Evolutionary conservation across 306 rosid genomes (phyloP).

Genomic region (Sicyos edulis): DNA sequence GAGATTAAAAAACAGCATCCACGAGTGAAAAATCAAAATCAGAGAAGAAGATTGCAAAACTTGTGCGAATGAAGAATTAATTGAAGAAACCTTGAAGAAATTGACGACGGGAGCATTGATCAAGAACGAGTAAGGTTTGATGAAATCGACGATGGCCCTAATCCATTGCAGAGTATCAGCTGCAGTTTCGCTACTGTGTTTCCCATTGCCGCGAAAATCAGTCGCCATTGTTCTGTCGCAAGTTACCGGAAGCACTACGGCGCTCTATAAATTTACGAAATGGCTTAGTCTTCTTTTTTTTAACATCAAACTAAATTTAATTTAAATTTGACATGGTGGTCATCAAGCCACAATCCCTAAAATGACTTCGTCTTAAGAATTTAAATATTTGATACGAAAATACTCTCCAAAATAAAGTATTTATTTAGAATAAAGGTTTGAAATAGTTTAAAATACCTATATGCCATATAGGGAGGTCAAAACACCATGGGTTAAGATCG

Average conservation of each 20-base stretch:
- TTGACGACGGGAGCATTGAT: slow-evolving; percentile 66
- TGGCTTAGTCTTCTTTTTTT: too few relatives aligned
- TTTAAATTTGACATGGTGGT: too few relatives aligned
- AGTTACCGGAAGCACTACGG: neutral
- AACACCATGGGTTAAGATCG: too few relatives aligned
- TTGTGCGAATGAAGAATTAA: neutral
- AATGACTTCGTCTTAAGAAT: too few relatives aligned
- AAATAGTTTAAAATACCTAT: too few relatives aligned
- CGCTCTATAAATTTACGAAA: neutral
- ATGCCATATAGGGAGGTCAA: too few relatives aligned
- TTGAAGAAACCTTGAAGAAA: slow-evolving; percentile 65
- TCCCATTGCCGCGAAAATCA: slow-evolving; percentile 10
- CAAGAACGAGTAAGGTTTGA: slow-evolving; percentile 45
- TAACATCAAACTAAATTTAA: too few relatives aligned
- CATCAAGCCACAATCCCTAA: too few relatives aligned
- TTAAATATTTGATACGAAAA: too few relatives aligned
- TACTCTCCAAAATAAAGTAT: too few relatives aligned
- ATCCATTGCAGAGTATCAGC: slow-evolving; percentile 52
- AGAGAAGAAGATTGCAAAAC: neutral
- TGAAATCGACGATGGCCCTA: slow-evolving; percentile 57
- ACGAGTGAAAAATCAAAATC: neutral
- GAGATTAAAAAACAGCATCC: neutral
- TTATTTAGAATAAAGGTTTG: too few relatives aligned
- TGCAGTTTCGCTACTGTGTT: slow-evolving; percentile 51
- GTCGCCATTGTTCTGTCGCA: neutral